Conservation (phyloP, 345 rosid species). For the Eucalyptus erythrocorys region DNA sequence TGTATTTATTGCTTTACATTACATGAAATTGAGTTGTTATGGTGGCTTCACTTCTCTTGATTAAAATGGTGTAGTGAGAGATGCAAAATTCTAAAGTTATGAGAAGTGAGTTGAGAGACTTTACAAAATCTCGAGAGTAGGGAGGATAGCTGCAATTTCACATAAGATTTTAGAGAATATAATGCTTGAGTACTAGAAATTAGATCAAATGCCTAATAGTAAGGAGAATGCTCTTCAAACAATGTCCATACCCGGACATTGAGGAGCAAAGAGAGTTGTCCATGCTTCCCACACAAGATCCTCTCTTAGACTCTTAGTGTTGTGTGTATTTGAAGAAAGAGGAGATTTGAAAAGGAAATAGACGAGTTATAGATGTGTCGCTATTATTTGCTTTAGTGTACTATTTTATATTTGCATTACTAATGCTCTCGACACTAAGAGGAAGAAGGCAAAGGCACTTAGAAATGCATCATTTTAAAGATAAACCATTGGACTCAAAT, state of each 20-base stretch:
- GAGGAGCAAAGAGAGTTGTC: background rate
- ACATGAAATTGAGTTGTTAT: background rate
- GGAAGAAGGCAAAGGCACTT: no score
- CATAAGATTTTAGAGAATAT: background rate
- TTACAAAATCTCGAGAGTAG: background rate
- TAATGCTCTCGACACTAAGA: no score
- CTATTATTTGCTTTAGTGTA: no score
- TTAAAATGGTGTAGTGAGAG: background rate
- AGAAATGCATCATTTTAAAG: no score
- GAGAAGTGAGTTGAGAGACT: background rate
- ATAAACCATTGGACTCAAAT: no score
- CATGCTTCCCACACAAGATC: background rate
- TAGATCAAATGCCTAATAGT: background rate
- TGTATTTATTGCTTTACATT: background rate
- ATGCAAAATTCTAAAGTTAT: background rate
- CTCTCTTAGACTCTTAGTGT: background rate
- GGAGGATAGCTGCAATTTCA: background rate
- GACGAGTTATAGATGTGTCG: no score
- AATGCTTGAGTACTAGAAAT: background rate
- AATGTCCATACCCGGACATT: background rate
- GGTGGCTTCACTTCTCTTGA: background rate
- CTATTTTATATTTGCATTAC: no score
- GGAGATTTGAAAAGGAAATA: no score
- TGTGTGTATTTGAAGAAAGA: background rate
- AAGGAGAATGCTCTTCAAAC: background rate